phyloP scores from a whole-genome alignment of 2,329 filamentous ascomycete genomes.

The Tolypocladium capitatum region DNA sequence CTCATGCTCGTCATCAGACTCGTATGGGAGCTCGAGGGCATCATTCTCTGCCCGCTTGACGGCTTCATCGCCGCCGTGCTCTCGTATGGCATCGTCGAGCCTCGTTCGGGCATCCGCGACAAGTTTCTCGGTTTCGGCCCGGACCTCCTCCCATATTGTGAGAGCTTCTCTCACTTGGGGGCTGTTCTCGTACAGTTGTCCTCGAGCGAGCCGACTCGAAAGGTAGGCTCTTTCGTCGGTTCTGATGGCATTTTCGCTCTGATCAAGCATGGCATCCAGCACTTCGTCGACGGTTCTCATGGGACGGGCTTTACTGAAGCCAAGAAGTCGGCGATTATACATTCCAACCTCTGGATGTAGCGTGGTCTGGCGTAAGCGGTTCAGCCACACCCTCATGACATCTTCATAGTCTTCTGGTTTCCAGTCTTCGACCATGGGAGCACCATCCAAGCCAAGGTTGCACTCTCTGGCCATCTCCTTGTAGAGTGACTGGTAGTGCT shows the following conservation, averaged over 20 bases:
- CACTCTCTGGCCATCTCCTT: constrained; percentile 60
- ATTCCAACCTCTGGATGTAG: constrained; percentile 73
- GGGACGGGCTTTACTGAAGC: constrained; percentile 47
- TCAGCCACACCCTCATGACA: constrained; percentile 67
- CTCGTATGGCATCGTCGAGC: constrained; percentile 35
- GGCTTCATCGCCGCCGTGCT: constrained; percentile 5
- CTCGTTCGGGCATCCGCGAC: constrained; percentile 53
- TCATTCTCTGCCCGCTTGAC: constrained; percentile 1
- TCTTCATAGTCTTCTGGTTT: constrained; percentile 50
- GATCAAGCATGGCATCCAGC: constrained; percentile 80
- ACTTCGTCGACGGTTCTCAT: constrained; percentile 78
- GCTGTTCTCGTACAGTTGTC: constrained; percentile 69
- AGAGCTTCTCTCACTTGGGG: constrained; percentile 55
- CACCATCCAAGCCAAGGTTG: constrained; percentile 50
- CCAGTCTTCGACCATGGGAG: constrained; percentile 49
- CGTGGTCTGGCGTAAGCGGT: constrained; percentile 66
- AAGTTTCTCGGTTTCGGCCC: constrained; percentile 33
- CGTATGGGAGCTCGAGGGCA: constrained; percentile 10
- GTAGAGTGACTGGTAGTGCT: constrained; percentile 70
- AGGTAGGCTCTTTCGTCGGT: constrained; percentile 57
- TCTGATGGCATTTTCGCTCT: constrained; percentile 56
- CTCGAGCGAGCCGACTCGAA: constrained; percentile 49
- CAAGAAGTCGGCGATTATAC: constrained; percentile 50
- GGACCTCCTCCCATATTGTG: constrained; percentile 50
- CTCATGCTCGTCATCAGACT: constrained; percentile 23